Base-by-base conservation (phyloP, 495 filamentous ascomycete genomes). In the Staphylotrichum longicolle region DNA sequence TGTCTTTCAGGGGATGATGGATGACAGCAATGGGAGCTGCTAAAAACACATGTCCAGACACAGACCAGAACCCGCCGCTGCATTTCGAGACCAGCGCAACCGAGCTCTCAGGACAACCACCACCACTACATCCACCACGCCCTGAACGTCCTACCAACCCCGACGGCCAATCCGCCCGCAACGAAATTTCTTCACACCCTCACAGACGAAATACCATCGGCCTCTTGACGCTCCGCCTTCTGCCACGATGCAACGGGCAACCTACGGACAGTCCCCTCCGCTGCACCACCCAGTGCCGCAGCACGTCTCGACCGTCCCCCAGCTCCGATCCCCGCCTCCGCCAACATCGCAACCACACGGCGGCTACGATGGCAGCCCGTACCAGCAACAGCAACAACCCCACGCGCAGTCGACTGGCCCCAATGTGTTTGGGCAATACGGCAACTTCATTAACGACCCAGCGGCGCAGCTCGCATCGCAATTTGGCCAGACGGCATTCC, bases 261-360 rank as follows among this genome's bases (percentile, higher is more conserved):
- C 83, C 51, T 96, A 91, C 77, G 86, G 90, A 59, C 89, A 91
- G 67, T 96, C 94, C 64, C 94, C 94, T 69, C 95, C 94, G 46
- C 88, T 99, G 63, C 94, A 99, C 77, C 94, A 99, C 74, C 94
- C 94, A 34, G 93, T 98, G 49, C 95, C 95, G 49, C 95, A 98
- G 71, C 95, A 98, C 83, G 93, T 98, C 58, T 96, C 95, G 66
- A 96, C 93, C 53, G 95, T 99, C 52, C 94, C 94, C n/a, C 93
- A 97, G 78, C 88, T 99, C 75, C 88, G 96, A 78, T 98, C 94
- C 57, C 94, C 94, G 41, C 94, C 94, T 39, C 94, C 91, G 47
- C 93, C 89, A 2, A 78, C 73, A 15, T 74, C 89, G 40, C 91
- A 91, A 73, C 86, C 88, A 49, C 85, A 88, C 57, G 82, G 85